A percentile compares a stretch with the other conserved stretches of the same genome.
These are phyloP conservation scores for Coelastrella sp. DNA, from an alignment of 139 green algal genomes.

Conservation along the genomic window DNA sequence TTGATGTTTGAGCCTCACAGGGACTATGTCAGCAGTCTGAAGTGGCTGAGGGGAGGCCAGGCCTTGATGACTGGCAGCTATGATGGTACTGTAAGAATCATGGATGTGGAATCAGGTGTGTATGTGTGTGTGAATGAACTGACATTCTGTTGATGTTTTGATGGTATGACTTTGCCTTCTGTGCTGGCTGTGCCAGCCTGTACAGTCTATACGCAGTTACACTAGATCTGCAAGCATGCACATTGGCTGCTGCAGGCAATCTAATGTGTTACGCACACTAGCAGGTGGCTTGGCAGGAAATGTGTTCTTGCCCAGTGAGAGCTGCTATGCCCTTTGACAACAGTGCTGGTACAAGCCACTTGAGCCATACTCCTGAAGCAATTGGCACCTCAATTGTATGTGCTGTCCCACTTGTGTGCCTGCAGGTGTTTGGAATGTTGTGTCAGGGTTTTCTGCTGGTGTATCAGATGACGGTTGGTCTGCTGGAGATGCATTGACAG, in stretches of 20 bases:
- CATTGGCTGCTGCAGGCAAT: background rate
- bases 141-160: no score
- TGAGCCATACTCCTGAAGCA: no score
- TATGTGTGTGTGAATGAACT: no score
- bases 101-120: constrained; percentile 64
- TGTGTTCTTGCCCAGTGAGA: no score
- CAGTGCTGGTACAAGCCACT: no score
- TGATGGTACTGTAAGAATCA: constrained; percentile 74
- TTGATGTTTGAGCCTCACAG: constrained; percentile 56
- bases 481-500: constrained; percentile 14
- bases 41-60: constrained; percentile 48
- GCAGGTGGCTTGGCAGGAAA: no score
- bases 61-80: constrained; percentile 74
- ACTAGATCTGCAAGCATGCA: background rate
- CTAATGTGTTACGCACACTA: no score
- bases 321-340: no score
- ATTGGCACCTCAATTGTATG: no score
- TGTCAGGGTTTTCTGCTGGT: background rate
- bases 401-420: background rate
- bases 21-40: constrained; percentile 61
- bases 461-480: constrained; percentile 19
- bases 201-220: no score
- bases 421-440: constrained; percentile 19
- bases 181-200: background rate
- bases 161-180: background rate